Base-by-base conservation (phyloP, 805 yeast species). In the Lachancea nothofagi region DNA sequence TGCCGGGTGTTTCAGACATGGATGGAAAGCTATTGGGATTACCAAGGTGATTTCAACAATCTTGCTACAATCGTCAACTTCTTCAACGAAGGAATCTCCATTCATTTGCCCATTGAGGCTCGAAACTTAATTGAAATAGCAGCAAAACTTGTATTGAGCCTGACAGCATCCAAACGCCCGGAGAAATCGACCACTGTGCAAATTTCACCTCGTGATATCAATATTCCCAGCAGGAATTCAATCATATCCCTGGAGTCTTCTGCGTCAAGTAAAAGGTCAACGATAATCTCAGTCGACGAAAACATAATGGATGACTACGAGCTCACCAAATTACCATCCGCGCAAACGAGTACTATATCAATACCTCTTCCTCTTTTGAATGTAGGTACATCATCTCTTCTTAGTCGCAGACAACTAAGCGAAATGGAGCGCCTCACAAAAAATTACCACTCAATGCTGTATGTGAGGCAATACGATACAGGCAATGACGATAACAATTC, bases 1-100 rank as follows among this genome's bases (percentile, higher is more conserved):
- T 77, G 81, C 48, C 76, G 74, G 47, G 70, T 82, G 58, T 75
- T 88, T 55, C 83, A 78, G 57, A 66, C 76, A 25, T 90, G 98
- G 98, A 64, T 90, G 59, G 95, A 87, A 59, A 80, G 93, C 37
- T 88, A 83, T 57, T 90, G 96, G 96, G 76, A 79, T 46, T 75
- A 74, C 34, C 69, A 71, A 30, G 54, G 53, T 14, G 95, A 88
- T 57, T 74, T 73, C 45, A 62, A 60, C 19, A 65, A 80, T 28
- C 63, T 88, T 33, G 77, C 93, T 9, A 80, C 86, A 0, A 64
- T 87, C 52, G 71, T 83, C 32, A 83, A 83, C 53, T 83, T 87
- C 55, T 80, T 85, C 54, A 84, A 83, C 57, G 95, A 84, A 59
- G 87, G 80, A 10, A 69, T 79, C n/a, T 67, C 75, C n/a, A 53